Evolutionary conservation across 2,329 filamentous ascomycete genomes (phyloP).

Genomic region (Juglanconis sp.): DNA sequence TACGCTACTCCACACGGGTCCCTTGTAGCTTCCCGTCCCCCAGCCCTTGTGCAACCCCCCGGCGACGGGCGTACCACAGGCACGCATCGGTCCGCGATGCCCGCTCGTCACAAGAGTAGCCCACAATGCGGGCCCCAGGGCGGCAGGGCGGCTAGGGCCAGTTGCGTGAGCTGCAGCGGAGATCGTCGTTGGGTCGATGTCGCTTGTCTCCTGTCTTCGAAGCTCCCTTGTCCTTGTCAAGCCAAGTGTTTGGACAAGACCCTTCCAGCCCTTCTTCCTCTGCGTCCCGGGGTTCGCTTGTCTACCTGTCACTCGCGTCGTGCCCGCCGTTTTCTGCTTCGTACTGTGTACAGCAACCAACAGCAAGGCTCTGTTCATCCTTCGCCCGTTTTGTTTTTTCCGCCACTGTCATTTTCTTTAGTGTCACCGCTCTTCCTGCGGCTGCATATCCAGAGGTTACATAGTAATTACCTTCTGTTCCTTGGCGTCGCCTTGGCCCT

Average conservation of each 20-base stretch:
- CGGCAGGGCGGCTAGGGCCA: background rate
- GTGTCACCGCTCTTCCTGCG: background rate
- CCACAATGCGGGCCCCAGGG: background rate
- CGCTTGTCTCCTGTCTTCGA: background rate
- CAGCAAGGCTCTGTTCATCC: background rate
- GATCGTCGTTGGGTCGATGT: background rate
- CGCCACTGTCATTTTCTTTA: background rate
- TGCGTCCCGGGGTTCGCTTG: too few relatives aligned
- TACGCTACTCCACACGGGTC: background rate
- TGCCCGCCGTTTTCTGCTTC: background rate
- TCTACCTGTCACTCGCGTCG: background rate
- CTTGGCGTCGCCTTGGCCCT: background rate
- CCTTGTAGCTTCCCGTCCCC: background rate
- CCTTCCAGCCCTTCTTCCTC: too few relatives aligned
- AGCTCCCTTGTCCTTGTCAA: background rate
- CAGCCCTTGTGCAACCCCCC: too few relatives aligned
- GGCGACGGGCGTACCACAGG: background rate
- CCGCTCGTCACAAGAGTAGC: background rate
- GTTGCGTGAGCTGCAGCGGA: background rate
- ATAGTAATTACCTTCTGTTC: too few relatives aligned
- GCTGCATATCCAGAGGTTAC: background rate
- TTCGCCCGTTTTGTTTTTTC: background rate
- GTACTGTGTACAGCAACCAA: background rate
- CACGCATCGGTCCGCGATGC: constrained; percentile 3
- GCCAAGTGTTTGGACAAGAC: too few relatives aligned